Conservation (phyloP, 2,329 filamentous ascomycete species). For the Huntiella decipiens region DNA sequence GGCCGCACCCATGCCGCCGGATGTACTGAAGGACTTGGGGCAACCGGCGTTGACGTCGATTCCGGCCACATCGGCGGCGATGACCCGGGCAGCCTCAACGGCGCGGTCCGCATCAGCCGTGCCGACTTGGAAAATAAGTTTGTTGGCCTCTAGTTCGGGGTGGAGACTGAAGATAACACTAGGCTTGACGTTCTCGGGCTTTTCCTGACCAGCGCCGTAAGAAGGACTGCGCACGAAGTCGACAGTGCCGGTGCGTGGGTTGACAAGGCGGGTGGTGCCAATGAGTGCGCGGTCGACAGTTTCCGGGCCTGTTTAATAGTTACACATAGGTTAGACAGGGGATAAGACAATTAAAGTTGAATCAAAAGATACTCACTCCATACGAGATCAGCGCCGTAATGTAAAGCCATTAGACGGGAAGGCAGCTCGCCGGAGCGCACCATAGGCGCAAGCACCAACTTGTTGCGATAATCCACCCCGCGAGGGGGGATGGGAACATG, state of each 20-base stretch:
- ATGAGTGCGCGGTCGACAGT: constrained; percentile 87
- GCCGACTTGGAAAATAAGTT: constrained; percentile 80
- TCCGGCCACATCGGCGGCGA: constrained; percentile 73
- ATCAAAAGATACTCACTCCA: constrained; percentile 45
- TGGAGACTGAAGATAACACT: constrained; percentile 73
- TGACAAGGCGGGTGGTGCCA: constrained; percentile 60
- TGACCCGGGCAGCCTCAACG: constrained; percentile 64
- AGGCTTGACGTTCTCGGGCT: constrained; percentile 32
- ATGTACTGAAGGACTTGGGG: constrained; percentile 88
- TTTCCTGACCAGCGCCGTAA: constrained; percentile 42
- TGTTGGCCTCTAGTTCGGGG: constrained; percentile 53
- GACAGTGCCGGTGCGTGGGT: constrained; percentile 57
- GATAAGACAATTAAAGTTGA: background rate
- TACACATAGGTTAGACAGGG: background rate
- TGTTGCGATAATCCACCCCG: constrained; percentile 86
- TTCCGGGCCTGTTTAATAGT: constrained; percentile 48
- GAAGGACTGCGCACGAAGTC: constrained; percentile 68
- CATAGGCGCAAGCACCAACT: constrained; percentile 92
- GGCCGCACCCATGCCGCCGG: constrained; percentile 87
- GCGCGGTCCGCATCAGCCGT: constrained; percentile 68
- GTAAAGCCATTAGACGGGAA: constrained; percentile 68
- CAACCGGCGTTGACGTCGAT: constrained; percentile 98
- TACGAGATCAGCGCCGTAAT: constrained; percentile 91
- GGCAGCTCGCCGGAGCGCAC: constrained; percentile 93
- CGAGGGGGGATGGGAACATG: constrained; percentile 63